These are phyloP conservation scores for Lunasporangiospora selenospora DNA, from an alignment of 192 early-diverging fungal genomes.

Conservation along the genomic window DNA sequence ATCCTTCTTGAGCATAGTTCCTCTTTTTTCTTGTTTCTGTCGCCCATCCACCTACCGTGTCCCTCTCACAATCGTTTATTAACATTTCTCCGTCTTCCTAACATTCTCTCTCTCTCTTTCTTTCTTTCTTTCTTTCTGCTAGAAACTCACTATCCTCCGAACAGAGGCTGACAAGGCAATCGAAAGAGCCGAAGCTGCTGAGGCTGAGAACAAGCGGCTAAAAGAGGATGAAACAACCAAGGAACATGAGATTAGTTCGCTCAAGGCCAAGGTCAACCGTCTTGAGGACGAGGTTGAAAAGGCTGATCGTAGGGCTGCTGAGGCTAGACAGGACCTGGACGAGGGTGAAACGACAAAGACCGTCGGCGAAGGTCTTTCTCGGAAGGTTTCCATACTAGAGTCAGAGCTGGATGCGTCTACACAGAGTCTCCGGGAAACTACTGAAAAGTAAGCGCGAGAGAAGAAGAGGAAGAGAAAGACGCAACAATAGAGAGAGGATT, in stretches of 20 bases:
- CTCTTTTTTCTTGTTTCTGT: no score
- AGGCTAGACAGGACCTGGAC: conserved; percentile 49
- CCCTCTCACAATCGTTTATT: no score
- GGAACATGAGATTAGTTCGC: conserved; percentile 76
- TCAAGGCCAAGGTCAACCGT: conserved; percentile 62
- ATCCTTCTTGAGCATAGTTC: no score
- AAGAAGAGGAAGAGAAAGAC: no score
- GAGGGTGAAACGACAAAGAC: conserved; percentile 51
- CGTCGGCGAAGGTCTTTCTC: conserved; percentile 32
- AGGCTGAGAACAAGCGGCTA: conserved; percentile 62
- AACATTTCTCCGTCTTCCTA: no score
- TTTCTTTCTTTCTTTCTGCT: conserved; percentile 13
- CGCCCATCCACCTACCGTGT: no score
- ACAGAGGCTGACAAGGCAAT: conserved; percentile 46
- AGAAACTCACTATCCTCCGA: conserved; percentile 55
- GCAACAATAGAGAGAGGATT: no score
- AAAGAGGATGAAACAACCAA: conserved; percentile 66
- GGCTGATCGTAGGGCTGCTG: conserved; percentile 52
- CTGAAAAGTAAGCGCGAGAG: conserved; percentile 78
- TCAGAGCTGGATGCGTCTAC: conserved; percentile 35
- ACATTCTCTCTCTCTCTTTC: background rate
- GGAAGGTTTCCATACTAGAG: conserved; percentile 46
- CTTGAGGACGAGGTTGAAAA: conserved; percentile 60
- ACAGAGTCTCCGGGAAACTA: conserved; percentile 56
- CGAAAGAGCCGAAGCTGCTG: conserved; percentile 28